phyloP scores from a whole-genome alignment of 768 basidiomycete genomes.

The Phylloporus rhodoxanthus region DNA sequence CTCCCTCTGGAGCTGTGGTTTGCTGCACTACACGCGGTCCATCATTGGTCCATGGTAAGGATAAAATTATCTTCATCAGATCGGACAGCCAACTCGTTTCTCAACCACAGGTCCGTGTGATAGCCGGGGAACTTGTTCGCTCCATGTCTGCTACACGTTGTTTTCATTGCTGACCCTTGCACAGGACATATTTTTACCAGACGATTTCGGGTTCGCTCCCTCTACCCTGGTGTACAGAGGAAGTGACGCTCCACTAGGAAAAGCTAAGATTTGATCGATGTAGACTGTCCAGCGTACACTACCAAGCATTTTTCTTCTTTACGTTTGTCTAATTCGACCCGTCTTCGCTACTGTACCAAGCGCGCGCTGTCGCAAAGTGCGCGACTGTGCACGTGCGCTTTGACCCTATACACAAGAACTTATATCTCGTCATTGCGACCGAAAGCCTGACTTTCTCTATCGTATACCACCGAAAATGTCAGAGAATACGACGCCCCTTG shows the following conservation, averaged over 20 bases:
- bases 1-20: constrained; percentile 65
- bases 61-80: neutral
- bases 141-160: constrained; percentile 1
- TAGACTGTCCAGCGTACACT: constrained; percentile 1
- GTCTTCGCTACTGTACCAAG: neutral
- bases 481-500: constrained; percentile 49
- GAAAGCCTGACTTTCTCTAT: neutral
- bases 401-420: too few species aligned
- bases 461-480: neutral
- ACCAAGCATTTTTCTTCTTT: constrained; percentile 7
- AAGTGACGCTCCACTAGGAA: constrained; percentile 57
- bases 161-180: constrained; percentile 7
- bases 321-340: neutral
- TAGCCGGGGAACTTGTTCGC: constrained; percentile 75
- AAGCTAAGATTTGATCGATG: constrained; percentile 49
- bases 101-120: constrained; percentile 61
- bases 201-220: constrained; percentile 82
- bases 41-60: constrained; percentile 86
- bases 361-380: neutral
- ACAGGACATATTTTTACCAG: constrained; percentile 61
- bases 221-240: constrained; percentile 77
- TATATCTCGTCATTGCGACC: too few species aligned
- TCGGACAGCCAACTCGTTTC: constrained; percentile 1
- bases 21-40: constrained; percentile 76
- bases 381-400: constrained; percentile 16